phyloP scores from a whole-genome alignment of 2,329 filamentous ascomycete species.

The Penicillium brevicompactum region DNA sequence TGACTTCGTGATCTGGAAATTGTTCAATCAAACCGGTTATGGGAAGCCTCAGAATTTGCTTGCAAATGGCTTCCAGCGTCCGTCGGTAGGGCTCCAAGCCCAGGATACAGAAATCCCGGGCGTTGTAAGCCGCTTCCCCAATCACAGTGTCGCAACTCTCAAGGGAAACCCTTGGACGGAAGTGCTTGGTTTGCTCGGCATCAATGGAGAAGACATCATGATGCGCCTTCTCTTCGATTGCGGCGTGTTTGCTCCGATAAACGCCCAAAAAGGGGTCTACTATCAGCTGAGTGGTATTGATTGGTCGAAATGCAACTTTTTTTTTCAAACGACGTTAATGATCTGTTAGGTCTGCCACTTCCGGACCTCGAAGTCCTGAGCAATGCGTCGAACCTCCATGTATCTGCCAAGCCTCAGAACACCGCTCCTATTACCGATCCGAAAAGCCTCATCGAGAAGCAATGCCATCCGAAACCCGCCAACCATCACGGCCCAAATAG shows the following conservation, averaged over 20 bases:
- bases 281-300: constrained; percentile 75
- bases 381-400: not conserved
- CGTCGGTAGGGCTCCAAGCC: constrained; percentile 34
- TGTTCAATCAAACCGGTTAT: constrained; percentile 62
- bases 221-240: constrained; percentile 74
- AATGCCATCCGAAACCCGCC: not conserved
- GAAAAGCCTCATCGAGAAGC: not conserved
- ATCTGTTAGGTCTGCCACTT: constrained; percentile 31
- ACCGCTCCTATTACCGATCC: not conserved
- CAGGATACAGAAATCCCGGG: constrained; percentile 62
- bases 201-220: constrained; percentile 75
- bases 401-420: not conserved
- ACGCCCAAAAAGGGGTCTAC: constrained; percentile 65
- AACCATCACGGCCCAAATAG: constrained; percentile 47
- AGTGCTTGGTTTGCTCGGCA: constrained; percentile 72
- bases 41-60: constrained; percentile 72
- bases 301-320: not conserved
- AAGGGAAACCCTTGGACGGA: constrained; percentile 74
- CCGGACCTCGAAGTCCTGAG: constrained; percentile 32
- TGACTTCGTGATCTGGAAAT: constrained; percentile 73
- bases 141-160: constrained; percentile 69
- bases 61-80: constrained; percentile 75
- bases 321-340: not conserved
- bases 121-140: constrained; percentile 64
- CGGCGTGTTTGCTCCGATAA: constrained; percentile 70